phyloP scores from a whole-genome alignment of 2,329 filamentous ascomycete species.

The Pezizomycotina sp. region DNA sequence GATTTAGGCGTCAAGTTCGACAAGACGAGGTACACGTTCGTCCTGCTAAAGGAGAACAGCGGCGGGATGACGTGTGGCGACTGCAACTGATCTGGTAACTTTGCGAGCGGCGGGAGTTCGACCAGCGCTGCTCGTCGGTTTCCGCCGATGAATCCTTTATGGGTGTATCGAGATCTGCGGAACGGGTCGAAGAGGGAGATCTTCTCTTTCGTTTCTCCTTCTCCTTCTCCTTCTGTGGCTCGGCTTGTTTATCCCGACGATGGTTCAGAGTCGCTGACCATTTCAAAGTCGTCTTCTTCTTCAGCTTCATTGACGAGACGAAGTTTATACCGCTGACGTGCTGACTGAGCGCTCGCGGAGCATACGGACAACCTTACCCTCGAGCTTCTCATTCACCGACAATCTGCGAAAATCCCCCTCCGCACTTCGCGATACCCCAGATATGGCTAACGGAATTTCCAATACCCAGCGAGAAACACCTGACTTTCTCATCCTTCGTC shows the following conservation, averaged over 20 bases:
- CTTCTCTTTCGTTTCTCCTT: constrained; percentile 27
- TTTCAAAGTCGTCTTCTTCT: constrained; percentile 28
- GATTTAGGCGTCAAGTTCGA: constrained; percentile 40
- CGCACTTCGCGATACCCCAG: constrained; percentile 39
- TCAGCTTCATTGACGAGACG: constrained; percentile 4
- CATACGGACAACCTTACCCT: constrained; percentile 56
- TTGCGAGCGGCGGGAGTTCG: constrained; percentile 32
- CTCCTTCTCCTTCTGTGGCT: constrained; percentile 1
- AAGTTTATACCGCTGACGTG: constrained; percentile 39
- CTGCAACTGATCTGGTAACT: constrained; percentile 44
- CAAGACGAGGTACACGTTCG: constrained; percentile 48
- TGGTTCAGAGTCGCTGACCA: constrained; percentile 21
- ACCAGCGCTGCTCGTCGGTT: constrained; percentile 8
- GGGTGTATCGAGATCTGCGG: constrained; percentile 32
- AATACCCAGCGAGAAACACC: constrained; percentile 42
- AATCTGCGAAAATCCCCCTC: constrained; percentile 44
- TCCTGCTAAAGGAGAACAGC: constrained; percentile 50
- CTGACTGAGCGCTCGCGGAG: constrained; percentile 50
- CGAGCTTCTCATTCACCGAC: constrained; percentile 49
- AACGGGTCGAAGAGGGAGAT: constrained; percentile 46
- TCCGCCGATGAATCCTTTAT: constrained; percentile 19
- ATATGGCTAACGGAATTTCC: constrained; percentile 38
- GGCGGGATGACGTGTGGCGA: constrained; percentile 46
- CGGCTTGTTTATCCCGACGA: constrained; percentile 15
- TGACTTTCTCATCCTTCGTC: constrained; percentile 30